Conservation (phyloP, 1,284 basidiomycete genomes). For the Ceratobasidium sp. region DNA sequence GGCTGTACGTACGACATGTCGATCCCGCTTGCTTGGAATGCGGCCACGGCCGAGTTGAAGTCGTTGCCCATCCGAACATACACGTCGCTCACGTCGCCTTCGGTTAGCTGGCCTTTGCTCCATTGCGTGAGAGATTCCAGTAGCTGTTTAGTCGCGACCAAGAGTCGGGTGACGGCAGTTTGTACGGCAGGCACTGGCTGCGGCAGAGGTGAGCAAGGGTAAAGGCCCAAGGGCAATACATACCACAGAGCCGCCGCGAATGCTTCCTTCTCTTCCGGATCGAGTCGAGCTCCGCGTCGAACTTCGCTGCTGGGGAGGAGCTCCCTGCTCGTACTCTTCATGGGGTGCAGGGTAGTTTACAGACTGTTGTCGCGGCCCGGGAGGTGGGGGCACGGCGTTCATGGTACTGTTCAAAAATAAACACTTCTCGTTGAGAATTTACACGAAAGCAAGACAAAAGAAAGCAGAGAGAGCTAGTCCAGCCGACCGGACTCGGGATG, state of each 20-base stretch:
- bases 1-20: slow-evolving; percentile 79
- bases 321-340: slow-evolving; percentile 5
- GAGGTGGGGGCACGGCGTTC: slow-evolving; percentile 1
- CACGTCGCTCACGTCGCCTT: slow-evolving; percentile 90
- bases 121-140: slow-evolving; percentile 91
- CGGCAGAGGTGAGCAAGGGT: not conserved
- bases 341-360: slow-evolving; percentile 32
- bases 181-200: slow-evolving; percentile 60
- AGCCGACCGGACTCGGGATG: not conserved
- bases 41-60: slow-evolving; percentile 91
- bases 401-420: not conserved
- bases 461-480: slow-evolving; percentile 13
- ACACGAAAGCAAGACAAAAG: not conserved
- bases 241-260: slow-evolving; percentile 14
- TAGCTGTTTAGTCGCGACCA: slow-evolving; percentile 94
- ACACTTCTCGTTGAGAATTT: not conserved
- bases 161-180: slow-evolving; percentile 88
- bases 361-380: slow-evolving; percentile 24
- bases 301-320: not conserved
- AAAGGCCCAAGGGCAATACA: not conserved
- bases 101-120: slow-evolving; percentile 78
- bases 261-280: slow-evolving; percentile 18
- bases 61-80: slow-evolving; percentile 97
- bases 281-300: slow-evolving; percentile 27
- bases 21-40: slow-evolving; percentile 86